These are phyloP conservation scores for Ascochyta koolunga DNA, from an alignment of 2,329 filamentous ascomycete species.

Conservation along the genomic window DNA sequence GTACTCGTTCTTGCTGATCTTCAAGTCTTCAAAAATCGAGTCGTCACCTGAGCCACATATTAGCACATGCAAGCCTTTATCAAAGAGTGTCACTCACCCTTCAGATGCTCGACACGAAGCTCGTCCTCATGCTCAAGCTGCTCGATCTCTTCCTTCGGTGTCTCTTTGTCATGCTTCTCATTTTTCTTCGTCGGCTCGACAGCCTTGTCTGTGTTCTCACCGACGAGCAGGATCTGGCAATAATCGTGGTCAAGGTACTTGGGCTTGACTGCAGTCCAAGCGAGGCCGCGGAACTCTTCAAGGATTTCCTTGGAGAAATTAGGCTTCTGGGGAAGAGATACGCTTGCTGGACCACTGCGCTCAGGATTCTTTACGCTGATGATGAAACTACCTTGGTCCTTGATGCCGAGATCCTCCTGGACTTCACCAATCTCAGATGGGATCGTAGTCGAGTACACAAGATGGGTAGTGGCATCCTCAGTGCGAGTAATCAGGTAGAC, in stretches of 20 bases:
- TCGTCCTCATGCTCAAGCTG: conserved; percentile 78
- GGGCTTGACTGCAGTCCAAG: conserved; percentile 77
- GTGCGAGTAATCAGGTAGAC: conserved; percentile 82
- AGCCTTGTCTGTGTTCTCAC: conserved; percentile 66
- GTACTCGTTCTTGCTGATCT: conserved; percentile 67
- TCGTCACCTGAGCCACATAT: conserved; percentile 57
- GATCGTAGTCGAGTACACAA: conserved; percentile 80
- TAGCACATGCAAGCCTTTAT: not conserved
- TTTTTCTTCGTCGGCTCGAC: conserved; percentile 63
- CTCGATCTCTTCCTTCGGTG: conserved; percentile 73
- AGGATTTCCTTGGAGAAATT: conserved; percentile 75
- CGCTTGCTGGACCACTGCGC: conserved; percentile 67
- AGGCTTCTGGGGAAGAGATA: conserved; percentile 67
- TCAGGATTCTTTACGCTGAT: conserved; percentile 81
- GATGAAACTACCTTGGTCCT: conserved; percentile 75
- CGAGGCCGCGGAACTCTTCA: conserved; percentile 72
- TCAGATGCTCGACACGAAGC: conserved; percentile 65
- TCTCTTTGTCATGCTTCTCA: conserved; percentile 62
- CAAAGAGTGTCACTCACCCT: conserved; percentile 51
- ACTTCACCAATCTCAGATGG: conserved; percentile 72
- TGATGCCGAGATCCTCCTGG: conserved; percentile 76
- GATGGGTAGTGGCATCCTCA: conserved; percentile 69
- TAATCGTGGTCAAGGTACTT: conserved; percentile 76
- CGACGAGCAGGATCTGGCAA: conserved; percentile 79
- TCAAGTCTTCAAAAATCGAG: conserved; percentile 65